Base-by-base conservation (phyloP, 768 basidiomycete genomes). In the Mycena amicta region DNA sequence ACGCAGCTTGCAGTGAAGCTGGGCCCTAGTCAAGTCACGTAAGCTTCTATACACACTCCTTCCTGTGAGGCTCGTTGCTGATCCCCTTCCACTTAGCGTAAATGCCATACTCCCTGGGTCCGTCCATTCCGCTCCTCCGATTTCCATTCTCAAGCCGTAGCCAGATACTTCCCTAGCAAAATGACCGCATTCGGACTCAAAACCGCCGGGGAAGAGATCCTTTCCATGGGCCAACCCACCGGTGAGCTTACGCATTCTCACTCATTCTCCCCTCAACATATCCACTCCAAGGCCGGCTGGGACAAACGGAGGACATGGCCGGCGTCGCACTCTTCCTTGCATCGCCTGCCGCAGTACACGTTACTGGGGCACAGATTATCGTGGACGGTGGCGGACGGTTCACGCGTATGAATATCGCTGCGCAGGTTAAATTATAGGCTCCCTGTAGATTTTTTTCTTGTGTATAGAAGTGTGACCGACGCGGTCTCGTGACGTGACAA, bases 281-380 rank as follows among this genome's bases (percentile, higher is more conserved):
- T 54, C 53, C 26, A 39, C 66, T 81, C 85, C 87, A 77, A 5
- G 76, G 80, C 16, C 75, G 86, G 11, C 80, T 89, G 47, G 88
- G 89, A 4, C 77, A 75, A 20, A 79, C 84, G 2, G 85, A 88
- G 66, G 88, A 90, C 64, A 80, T 89, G 23, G 84, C 80, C 1
- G 87, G 85, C 0, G 76, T 85, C 18, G 84, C 82, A 41, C 63
- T 90, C 55, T 90, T 81, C 76, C 75, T 90, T 16, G 75, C 83
- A 13, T 82, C 83, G 53, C 77, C 78, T 31, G 87, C 85, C 0
- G 86, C 83, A 0, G 77, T 83, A 20, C 89, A 79, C 70, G 78
- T 89, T 46, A 89, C 82, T 31, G 88, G 85, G 5, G 83, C 86
- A 23, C 84, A 85, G 5, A 80, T 88, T 46, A 72, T 81, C 11